Evolutionary conservation across 1,284 basidiomycete species (phyloP), one percentile per base, ranked within the genome.

Genomic region (Wallemia ichthyophaga): DNA sequence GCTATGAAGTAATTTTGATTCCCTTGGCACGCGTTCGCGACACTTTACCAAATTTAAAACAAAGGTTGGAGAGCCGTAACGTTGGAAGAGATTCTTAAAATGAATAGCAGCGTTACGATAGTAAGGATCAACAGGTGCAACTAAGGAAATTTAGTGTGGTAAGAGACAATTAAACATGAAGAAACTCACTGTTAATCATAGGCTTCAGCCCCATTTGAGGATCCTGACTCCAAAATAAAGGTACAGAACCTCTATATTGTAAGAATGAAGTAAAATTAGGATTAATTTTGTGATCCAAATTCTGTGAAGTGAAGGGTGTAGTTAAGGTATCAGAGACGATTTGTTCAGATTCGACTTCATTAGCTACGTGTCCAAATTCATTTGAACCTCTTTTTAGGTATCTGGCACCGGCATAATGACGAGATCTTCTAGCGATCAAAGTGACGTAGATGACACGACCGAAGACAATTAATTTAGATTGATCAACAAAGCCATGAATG

Each of bases 281-380:
- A 65, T 76, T 48, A 5, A 48, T 17, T 85, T 0, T 82, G 80
- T 1, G 76, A 71, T 25, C 79, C 71, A 56, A 27, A 23, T 59
- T 32, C 25, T 32, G n/a, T 27, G 26, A 60, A 66, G 56, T 67
- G 66, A 92, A 91, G 0, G 88, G 79, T 0, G 89, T 98, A 0
- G 88, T 92, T 5, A 91, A 70, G 0, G 87, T 85, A 67, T 98
- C 92, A 1, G 83, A 87, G 0, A 98, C 91, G 59, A 98, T 94
- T 67, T 99, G 94, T 67, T 99, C 94, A 0, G 91, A 96, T 70
- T 99, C 94, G 1, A 99, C 94, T 70, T 98, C 94, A 66, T 99
- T 99, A 1, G 92, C 94, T 1, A 98, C 94, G 67, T 95, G 86
- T 1, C 94, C 94, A 84, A 87, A 80, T 64, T 91, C 84, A 65